Base-by-base conservation (phyloP, 176 grass and related monocot genomes). In the Pontederia paniculata region DNA sequence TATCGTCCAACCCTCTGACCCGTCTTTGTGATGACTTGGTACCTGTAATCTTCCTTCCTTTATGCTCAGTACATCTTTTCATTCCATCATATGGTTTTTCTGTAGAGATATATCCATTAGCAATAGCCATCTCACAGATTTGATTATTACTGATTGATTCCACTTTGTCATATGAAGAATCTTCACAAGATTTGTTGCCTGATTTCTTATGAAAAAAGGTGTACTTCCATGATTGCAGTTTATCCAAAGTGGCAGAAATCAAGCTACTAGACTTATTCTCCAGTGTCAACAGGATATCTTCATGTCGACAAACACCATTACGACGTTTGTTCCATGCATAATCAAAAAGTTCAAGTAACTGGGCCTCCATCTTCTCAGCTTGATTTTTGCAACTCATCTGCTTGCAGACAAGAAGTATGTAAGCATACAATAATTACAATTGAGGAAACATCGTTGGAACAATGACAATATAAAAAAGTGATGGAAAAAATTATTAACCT, bases 291-390 rank as follows among this genome's bases (percentile, higher is more conserved):
- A 96, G 45, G 74, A 96, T 84, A 70, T 89, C 91, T 68, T 87
- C 74, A 55, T 48, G 76, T 16, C 91, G 82, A 69, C 74, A 79
- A 62, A 58, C 57, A 81, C 82, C 77, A 71, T 96, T 96, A 45
- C 80, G 60, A 58, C 74, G 74, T 52, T 69, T 88, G 72, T 96
- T 96, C 91, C 91, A 96, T 76, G 80, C 91, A 81, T 96, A 96
- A 75, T 89, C 85, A 75, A 96, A 96, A 66, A 80, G 73, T 63
- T 65, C 60, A 45, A 96, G 77, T n/a, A 96, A 64, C 45, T 71
- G 70, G 41, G 67, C 77, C 68, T 96, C 91, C 63, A 72, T 84
- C 54, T 71, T 76, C 71, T 80, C 74, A 48, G 90, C 90, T 89
- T 81, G 71, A 67, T 73, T 31, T 84, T 89, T 89, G 58, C 71